phyloP scores from a whole-genome alignment of 2,329 filamentous ascomycete genomes.

The Fusarium globosum region DNA sequence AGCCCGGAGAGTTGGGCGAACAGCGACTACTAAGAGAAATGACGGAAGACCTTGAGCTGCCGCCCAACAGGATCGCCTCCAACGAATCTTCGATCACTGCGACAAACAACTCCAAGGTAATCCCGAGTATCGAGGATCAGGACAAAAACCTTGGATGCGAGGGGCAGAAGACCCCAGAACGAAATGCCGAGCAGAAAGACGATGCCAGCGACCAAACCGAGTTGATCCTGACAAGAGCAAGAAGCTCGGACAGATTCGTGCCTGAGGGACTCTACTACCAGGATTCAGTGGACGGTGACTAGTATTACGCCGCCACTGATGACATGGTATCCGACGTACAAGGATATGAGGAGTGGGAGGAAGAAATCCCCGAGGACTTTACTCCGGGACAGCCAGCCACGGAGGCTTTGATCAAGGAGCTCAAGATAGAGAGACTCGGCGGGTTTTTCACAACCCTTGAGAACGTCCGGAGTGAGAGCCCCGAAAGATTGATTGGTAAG shows the following conservation, averaged over 20 bases:
- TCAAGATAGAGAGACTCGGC: not conserved
- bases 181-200: not conserved
- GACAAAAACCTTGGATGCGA: not conserved
- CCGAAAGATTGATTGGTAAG: slow-evolving; percentile 3
- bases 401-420: not conserved
- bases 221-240: not conserved
- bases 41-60: not conserved
- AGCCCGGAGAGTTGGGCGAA: not conserved
- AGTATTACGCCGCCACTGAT: not conserved
- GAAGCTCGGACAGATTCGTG: not conserved
- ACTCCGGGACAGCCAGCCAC: not conserved
- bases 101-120: not conserved
- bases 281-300: not conserved
- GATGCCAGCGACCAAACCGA: not conserved
- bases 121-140: not conserved
- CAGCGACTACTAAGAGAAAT: slow-evolving; percentile 5
- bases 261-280: not conserved
- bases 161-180: not conserved
- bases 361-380: not conserved
- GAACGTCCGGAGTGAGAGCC: not conserved
- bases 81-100: not conserved
- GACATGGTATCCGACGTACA: not conserved
- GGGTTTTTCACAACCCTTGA: not conserved
- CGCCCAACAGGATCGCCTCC: not conserved
- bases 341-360: not conserved